Evolutionary conservation across 2,329 filamentous ascomycete species (phyloP).

Genomic region (Anthostomella pinea): DNA sequence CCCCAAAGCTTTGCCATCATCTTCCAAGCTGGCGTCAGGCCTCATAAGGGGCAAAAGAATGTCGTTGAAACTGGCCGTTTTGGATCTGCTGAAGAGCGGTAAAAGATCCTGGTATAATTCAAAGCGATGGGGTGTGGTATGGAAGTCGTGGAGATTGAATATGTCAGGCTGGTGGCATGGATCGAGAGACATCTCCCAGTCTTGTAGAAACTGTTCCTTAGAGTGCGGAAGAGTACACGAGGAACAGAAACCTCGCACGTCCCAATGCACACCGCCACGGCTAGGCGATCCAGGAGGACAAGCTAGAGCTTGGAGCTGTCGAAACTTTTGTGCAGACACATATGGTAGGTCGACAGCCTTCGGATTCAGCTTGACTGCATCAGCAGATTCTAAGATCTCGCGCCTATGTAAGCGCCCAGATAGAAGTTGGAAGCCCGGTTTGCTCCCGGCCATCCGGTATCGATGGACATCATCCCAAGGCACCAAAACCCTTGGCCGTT

Average conservation of each 20-base stretch:
- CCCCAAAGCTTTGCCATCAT: conserved; percentile 47
- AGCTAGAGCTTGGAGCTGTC: conserved; percentile 39
- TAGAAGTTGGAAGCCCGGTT: conserved; percentile 44
- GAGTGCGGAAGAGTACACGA: conserved; percentile 64
- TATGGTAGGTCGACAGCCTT: conserved; percentile 12
- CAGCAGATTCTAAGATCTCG: conserved; percentile 7
- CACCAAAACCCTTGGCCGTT: conserved; percentile 69
- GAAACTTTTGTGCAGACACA: conserved; percentile 25
- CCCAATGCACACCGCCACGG: conserved; percentile 59
- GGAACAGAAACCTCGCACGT: conserved; percentile 62
- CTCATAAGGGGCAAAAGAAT: conserved; percentile 67
- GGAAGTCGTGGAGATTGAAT: conserved; percentile 69
- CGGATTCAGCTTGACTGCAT: conserved; percentile 4
- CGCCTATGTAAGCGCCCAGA: conserved; percentile 43
- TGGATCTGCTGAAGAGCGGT: conserved; percentile 74
- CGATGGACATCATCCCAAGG: conserved; percentile 60
- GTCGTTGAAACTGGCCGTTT: conserved; percentile 70
- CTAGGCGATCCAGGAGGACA: conserved; percentile 63
- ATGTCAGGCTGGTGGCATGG: conserved; percentile 78
- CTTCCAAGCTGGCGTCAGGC: conserved; percentile 46
- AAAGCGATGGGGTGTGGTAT: conserved; percentile 61
- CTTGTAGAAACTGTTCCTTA: conserved; percentile 60
- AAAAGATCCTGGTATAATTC: conserved; percentile 62
- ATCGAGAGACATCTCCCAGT: conserved; percentile 64
- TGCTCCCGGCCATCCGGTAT: conserved; percentile 28